Percentiles rank a stretch among this genome's conserved stretches.
phyloP scores from a whole-genome alignment of 1,284 basidiomycete species.

The Kwoniella shivajii region DNA sequence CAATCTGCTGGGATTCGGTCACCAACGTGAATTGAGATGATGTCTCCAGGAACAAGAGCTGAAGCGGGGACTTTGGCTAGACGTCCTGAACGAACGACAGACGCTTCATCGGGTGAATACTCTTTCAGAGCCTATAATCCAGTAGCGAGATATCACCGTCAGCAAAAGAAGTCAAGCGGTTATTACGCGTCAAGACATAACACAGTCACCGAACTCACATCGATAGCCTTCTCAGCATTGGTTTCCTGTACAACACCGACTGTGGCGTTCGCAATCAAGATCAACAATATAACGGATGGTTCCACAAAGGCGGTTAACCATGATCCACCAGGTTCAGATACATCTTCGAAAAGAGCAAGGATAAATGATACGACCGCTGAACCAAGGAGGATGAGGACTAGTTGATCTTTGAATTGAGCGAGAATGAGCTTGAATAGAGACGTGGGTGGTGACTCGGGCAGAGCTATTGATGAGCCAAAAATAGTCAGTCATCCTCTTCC shows the following conservation, averaged over 20 bases:
- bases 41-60: constrained; percentile 89
- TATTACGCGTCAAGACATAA: not conserved
- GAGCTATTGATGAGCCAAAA: constrained; percentile 58
- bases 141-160: too few species aligned
- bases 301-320: constrained; percentile 80
- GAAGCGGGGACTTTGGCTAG: constrained; percentile 75
- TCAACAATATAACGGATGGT: constrained; percentile 87
- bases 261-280: constrained; percentile 88
- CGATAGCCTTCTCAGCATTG: constrained; percentile 92
- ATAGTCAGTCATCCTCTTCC: not conserved
- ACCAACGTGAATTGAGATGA: constrained; percentile 84
- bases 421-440: constrained; percentile 91
- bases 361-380: constrained; percentile 89
- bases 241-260: constrained; percentile 95
- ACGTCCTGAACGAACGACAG: constrained; percentile 75
- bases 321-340: constrained; percentile 62
- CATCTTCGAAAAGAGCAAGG: constrained; percentile 80
- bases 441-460: constrained; percentile 86
- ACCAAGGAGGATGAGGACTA: constrained; percentile 88
- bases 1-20: constrained; percentile 95
- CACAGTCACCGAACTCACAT: constrained; percentile 62
- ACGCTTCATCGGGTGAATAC: constrained; percentile 93
- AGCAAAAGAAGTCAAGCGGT: not conserved
- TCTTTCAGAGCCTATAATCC: constrained; percentile 79
- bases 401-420: constrained; percentile 96